Percentiles rank a stretch among this genome's conserved stretches.
Conservation (phyloP, 2,329 filamentous ascomycete genomes). For the Amauroascus verrucosus region DNA sequence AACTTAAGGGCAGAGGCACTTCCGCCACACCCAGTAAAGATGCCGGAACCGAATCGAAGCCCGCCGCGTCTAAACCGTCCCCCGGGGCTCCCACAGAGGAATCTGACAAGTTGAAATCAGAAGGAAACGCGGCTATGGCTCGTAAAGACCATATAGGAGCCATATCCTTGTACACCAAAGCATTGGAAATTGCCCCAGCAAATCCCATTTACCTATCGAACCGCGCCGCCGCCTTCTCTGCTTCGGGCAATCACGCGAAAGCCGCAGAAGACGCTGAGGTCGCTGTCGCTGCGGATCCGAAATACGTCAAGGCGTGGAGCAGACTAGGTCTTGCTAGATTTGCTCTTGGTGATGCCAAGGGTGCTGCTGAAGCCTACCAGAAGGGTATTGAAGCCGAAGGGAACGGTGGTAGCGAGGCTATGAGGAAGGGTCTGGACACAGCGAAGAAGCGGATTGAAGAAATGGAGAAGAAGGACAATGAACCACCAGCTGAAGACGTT, state of each 20-base stretch:
- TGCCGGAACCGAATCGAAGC: conserved; percentile 34
- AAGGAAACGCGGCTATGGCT: conserved; percentile 91
- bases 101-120: conserved; percentile 77
- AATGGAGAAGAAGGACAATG: conserved; percentile 49
- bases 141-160: conserved; percentile 78
- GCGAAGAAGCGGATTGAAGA: conserved; percentile 80
- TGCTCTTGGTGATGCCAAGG: conserved; percentile 80
- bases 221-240: conserved; percentile 86
- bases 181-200: conserved; percentile 65
- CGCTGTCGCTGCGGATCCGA: conserved; percentile 75
- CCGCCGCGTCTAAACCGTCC: conserved; percentile 24
- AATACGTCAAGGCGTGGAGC: conserved; percentile 96
- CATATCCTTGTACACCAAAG: conserved; percentile 79
- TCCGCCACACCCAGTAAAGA: conserved; percentile 36
- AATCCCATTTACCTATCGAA: conserved; percentile 98
- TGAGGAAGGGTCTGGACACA: conserved; percentile 95
- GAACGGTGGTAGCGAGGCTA: conserved; percentile 85
- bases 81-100: conserved; percentile 36
- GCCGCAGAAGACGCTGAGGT: conserved; percentile 83
- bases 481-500: conserved; percentile 42
- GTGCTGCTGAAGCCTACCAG: conserved; percentile 88
- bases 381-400: conserved; percentile 90
- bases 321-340: conserved; percentile 83
- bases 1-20: conserved; percentile 59
- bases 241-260: conserved; percentile 69